Base-by-base conservation (phyloP, 176 grass and related monocot species). In the Pontederia crassipes region DNA sequence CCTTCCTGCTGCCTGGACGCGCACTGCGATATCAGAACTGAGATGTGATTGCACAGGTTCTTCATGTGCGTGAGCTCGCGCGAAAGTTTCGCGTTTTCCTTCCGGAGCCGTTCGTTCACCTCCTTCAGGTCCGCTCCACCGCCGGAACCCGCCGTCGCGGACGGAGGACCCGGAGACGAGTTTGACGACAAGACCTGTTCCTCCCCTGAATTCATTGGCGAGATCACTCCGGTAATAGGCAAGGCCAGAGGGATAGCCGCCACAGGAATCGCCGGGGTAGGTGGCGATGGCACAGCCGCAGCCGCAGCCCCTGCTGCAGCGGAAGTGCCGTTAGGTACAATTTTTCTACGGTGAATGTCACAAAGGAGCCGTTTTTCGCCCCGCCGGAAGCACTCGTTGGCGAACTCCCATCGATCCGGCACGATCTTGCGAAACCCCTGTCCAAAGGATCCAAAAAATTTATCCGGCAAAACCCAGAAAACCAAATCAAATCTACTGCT, bases 371-470 rank as follows among this genome's bases (percentile, higher is more conserved):
- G 10, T 52, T 47, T 69, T 15, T 69, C 52, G 52, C 66, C 66
- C 26, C 52, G 55, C 53, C 14, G 45, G 53, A 69, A 69, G 53
- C 26, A 69, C 45, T 69, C 66, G 32, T 69, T 69, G 10, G 66
- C 66, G 32, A 69, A 69, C 52, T 69, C 66, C 66, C 66, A 69
- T 13, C 66, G 66, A 69, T 69, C 66, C 15, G 66, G 52, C 16
- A 69, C 66, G 17, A 46, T 69, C 40, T 69, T 69, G 17, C 66
- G 66, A 69, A 69, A 69, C 6, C 66, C 66, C 66, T 69, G 46
- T 26, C 10, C 55, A 69, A 35, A 47, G 24, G 13, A 8, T n/a
- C 40, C 66, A 52, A 12, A 24, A 55, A 69, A 56, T 56, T 57
- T 14, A 14, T 54, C 12, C 51, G 5, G 14, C 12, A 20, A 45